phyloP scores from a whole-genome alignment of 2,329 filamentous ascomycete genomes.

The Chaetothyriales sp. region DNA sequence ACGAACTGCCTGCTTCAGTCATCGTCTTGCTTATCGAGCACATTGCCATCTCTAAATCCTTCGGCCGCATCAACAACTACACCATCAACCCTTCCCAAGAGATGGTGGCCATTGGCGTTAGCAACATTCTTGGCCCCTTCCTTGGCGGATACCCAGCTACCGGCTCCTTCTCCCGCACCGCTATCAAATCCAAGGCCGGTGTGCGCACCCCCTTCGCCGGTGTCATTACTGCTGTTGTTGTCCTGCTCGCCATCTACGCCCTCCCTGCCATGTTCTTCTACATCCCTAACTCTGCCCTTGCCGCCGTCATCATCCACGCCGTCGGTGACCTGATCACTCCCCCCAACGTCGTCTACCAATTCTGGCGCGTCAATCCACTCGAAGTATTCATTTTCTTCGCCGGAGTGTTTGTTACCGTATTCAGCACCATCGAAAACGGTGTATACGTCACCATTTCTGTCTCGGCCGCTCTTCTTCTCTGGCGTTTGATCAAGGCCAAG shows the following conservation, averaged over 20 bases:
- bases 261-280: conserved; percentile 84
- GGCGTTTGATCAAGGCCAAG: conserved; percentile 67
- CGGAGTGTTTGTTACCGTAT: conserved; percentile 80
- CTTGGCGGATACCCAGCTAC: conserved; percentile 84
- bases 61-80: conserved; percentile 92
- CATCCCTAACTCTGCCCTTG: conserved; percentile 66
- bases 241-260: conserved; percentile 80
- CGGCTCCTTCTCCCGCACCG: conserved; percentile 89
- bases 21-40: conserved; percentile 96
- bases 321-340: conserved; percentile 85
- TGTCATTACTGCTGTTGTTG: conserved; percentile 71
- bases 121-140: conserved; percentile 81
- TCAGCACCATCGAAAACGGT: conserved; percentile 77
- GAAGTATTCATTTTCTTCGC: conserved; percentile 89
- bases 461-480: conserved; percentile 66
- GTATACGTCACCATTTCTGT: conserved; percentile 75
- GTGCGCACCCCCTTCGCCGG: conserved; percentile 84
- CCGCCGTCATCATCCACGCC: conserved; percentile 89
- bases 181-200: conserved; percentile 93
- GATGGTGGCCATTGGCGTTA: conserved; percentile 82
- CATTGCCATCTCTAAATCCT: conserved; percentile 93
- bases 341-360: conserved; percentile 83
- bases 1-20: conserved; percentile 67
- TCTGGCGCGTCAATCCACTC: conserved; percentile 83
- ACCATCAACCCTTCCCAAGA: conserved; percentile 91